A percentile compares a stretch with the other conserved stretches of the same genome.
phyloP scores from a whole-genome alignment of 1,284 basidiomycete species.

The Malassezia arunalokei region DNA sequence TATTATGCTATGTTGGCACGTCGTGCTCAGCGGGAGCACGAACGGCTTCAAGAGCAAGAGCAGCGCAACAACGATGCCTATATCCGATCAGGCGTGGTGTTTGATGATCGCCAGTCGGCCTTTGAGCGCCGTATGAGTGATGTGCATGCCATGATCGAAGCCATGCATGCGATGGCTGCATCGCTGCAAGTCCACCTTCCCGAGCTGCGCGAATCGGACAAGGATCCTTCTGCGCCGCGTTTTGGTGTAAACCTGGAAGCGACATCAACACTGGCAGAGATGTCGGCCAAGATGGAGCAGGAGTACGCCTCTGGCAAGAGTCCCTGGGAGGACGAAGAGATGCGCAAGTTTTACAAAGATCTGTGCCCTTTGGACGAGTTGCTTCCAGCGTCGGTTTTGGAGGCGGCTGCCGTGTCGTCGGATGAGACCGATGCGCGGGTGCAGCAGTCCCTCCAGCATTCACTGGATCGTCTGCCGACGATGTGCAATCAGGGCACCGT shows the following conservation, averaged over 20 bases:
- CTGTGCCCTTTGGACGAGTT: conserved; percentile 79
- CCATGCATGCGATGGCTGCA: conserved; percentile 58
- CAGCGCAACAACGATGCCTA: conserved; percentile 94
- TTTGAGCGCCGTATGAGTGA: conserved; percentile 96
- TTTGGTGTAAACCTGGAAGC: conserved; percentile 49
- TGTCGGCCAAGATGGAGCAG: conserved; percentile 46
- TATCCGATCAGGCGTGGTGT: conserved; percentile 94
- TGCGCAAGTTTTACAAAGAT: conserved; percentile 85
- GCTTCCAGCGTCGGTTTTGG: conserved; percentile 74
- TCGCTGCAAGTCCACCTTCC: conserved; percentile 70
- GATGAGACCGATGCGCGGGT: conserved; percentile 20
- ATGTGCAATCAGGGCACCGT: conserved; percentile 82
- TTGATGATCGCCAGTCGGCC: conserved; percentile 93
- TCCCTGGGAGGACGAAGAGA: conserved; percentile 96
- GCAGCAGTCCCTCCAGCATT: conserved; percentile 59
- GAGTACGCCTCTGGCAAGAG: conserved; percentile 53
- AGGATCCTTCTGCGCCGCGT: conserved; percentile 46
- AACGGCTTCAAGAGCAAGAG: conserved; percentile 93
- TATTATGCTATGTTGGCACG: conserved; percentile 86
- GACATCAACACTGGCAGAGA: conserved; percentile 45
- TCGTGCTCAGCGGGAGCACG: conserved; percentile 56
- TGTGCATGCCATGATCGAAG: conserved; percentile 64
- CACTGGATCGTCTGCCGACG: conserved; percentile 85
- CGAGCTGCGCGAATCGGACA: conserved; percentile 61
- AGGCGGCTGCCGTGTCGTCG: neutral